Evolutionary conservation across 2,329 filamentous ascomycete species (phyloP).

Genomic region (Cercospora berteroae): DNA sequence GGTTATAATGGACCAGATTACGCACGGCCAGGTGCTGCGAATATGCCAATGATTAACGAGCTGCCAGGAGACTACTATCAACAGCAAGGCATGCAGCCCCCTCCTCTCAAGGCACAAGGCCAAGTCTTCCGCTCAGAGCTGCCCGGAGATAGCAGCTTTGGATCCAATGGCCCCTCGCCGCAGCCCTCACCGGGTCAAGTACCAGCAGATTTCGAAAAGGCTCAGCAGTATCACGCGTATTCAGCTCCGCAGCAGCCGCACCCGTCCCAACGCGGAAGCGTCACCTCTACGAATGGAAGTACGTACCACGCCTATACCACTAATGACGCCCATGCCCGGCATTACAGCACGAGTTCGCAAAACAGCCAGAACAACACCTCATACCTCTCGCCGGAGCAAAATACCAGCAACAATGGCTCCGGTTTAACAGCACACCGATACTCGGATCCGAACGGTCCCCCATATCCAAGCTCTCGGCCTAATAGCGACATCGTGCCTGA

Average conservation of each 20-base stretch:
- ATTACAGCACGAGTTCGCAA: conserved; percentile 3
- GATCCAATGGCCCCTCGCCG: conserved; percentile 16
- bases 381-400: not conserved
- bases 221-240: conserved; percentile 24
- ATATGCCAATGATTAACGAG: conserved; percentile 39
- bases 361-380: not conserved
- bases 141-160: conserved; percentile 29
- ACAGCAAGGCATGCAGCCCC: conserved; percentile 30
- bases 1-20: conserved; percentile 31
- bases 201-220: conserved; percentile 16
- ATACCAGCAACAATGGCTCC: not conserved
- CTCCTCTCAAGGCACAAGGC: conserved; percentile 25
- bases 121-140: conserved; percentile 32
- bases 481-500: conserved; percentile 24
- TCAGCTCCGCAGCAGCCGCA: conserved; percentile 17
- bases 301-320: conserved; percentile 3
- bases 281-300: conserved; percentile 12
- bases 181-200: conserved; percentile 21
- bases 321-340: conserved; percentile 6
- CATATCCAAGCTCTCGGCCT: conserved; percentile 18
- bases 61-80: conserved; percentile 42
- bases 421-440: conserved; percentile 6
- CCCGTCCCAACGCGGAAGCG: conserved; percentile 15
- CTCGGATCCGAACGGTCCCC: conserved; percentile 14
- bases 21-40: conserved; percentile 26